Percentiles rank a stretch among this genome's conserved stretches.
These are phyloP conservation scores for Acacia acuminata DNA, from an alignment of 306 rosid genomes.

Conservation along the genomic window DNA sequence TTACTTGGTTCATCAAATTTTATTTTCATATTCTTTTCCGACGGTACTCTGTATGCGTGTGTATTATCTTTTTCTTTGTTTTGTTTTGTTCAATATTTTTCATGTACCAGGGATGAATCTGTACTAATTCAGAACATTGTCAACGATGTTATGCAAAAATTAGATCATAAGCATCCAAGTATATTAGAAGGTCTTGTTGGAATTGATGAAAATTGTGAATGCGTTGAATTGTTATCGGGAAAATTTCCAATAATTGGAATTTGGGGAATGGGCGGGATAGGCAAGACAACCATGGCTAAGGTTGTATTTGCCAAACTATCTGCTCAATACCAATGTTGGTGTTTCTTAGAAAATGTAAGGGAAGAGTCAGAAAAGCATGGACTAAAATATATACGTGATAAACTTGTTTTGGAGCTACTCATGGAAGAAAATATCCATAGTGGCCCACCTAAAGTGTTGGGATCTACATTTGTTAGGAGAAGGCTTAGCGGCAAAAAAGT, in stretches of 20 bases:
- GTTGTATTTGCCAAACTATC: not conserved
- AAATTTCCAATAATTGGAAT: conserved; percentile 17
- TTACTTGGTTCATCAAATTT: not conserved
- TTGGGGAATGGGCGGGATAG: conserved; percentile 43
- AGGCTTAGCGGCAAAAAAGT: too few species aligned
- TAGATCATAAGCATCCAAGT: not conserved
- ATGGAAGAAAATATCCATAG: too few species aligned
- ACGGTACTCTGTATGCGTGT: too few species aligned
- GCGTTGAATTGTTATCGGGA: not conserved
- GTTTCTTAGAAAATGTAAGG: conserved; percentile 22
- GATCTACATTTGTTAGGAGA: too few species aligned
- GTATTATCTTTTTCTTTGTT: too few species aligned
- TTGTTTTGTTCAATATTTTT: not conserved
- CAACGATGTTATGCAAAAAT: conserved; percentile 7
- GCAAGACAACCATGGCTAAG: conserved; percentile 33
- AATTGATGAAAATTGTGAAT: not conserved
- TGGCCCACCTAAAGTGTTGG: too few species aligned
- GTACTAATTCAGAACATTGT: conserved; percentile 17
- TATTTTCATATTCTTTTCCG: not conserved
- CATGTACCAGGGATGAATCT: not conserved
- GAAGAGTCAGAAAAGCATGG: not conserved
- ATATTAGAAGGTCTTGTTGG: not conserved
- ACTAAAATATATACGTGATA: not conserved
- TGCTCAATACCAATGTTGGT: not conserved
- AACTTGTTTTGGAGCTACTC: not conserved